Evolutionary conservation across 192 early-diverging fungal genomes (phyloP), one percentile per base, ranked within the genome.

Genomic region (Paraglomus occultum): DNA sequence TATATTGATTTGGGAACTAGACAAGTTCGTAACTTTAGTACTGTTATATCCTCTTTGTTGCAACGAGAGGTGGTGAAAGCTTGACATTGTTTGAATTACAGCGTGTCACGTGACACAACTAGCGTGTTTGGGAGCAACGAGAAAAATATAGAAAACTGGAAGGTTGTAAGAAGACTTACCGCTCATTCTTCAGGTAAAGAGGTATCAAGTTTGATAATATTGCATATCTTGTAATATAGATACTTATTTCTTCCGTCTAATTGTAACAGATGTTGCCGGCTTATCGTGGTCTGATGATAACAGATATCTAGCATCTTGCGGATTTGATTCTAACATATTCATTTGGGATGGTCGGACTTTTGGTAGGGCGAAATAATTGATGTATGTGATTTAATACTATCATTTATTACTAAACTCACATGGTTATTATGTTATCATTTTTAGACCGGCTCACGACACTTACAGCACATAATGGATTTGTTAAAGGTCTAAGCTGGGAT

Each of bases 401-500:
- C 50, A 18, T 5, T 20, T 53, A 47, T 38, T 11, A 14, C 7
- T 60, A 42, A 49, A 18, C 49, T 20, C 39, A 15, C 23, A 10
- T 15, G 66, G 39, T 9, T 50, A 53, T 8, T 22, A 6, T n/a
- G 15, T 20, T 38, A 8, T 44, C 45, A 23, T 50, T 15, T 40
- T 12, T 66, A 84, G 86, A 89, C 23, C 77, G 82, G 8, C 62
- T 95, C 17, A 80, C 81, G 4, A 87, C 80, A 52, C 73, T 95
- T 23, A 81, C 86, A 51, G 81, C 78, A 22, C 95, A 95, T 61
- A 60, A 76, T 23, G 94, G 91, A 47, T 96, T 97, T 77, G 97
- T 99, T 20, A 99, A 99, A 79, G 97, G 97, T 10, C 73, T 99
- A 6, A 87, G 95, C 1, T 99, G 94, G 85, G 97, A 99, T 77